Evolutionary conservation across 306 rosid species (phyloP), one percentile per base, ranked within the genome.

Genomic region (Prunus armeniaca): DNA sequence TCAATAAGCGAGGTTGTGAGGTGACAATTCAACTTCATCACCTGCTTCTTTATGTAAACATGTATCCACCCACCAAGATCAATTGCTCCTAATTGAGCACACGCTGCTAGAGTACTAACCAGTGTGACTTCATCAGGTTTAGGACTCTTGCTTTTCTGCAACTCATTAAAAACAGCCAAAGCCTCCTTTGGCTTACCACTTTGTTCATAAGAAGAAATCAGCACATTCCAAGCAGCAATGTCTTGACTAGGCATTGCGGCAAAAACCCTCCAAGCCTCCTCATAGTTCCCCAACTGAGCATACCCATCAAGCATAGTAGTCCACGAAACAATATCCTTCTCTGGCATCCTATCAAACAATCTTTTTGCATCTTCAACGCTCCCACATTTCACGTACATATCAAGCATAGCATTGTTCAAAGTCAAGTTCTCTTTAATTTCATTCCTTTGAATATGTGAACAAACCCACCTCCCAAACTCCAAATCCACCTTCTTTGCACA

Each of bases 311-410:
- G 87, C 85, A 88, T 79, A 27, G 92, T 84, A 47, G 92, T 90
- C 95, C 92, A 87, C 12, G 90, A 86, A 51, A 90, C 82, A n/a
- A 90, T 67, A 58, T 90, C 95, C 82, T 80, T 90, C 74, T 90
- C 90, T 5, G 47, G 86, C 90, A 90, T 90, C 75, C 67, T 75
- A 71, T 81, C 83, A 65, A 89, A 89, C 82, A 87, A 78, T 22
- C 41, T 76, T 73, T 81, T 67, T 2, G 92, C 89, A 75, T 88
- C 89, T 45, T 61, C 79, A 27, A 86, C 41, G 13, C 88, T 79
- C 78, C 89, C 86, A 25, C 96, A 90, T 73, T 88, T 90, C 30
- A 79, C 78, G 70, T 77, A 86, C 96, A 90, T 88, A 58, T 90
- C 96, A 24, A 88, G 87, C 83, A 86, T 88, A 58, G 92, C 90